Evolutionary conservation across 2,329 filamentous ascomycete genomes (phyloP).

Genomic region (Pseudopyrenochaeta lycopersici): DNA sequence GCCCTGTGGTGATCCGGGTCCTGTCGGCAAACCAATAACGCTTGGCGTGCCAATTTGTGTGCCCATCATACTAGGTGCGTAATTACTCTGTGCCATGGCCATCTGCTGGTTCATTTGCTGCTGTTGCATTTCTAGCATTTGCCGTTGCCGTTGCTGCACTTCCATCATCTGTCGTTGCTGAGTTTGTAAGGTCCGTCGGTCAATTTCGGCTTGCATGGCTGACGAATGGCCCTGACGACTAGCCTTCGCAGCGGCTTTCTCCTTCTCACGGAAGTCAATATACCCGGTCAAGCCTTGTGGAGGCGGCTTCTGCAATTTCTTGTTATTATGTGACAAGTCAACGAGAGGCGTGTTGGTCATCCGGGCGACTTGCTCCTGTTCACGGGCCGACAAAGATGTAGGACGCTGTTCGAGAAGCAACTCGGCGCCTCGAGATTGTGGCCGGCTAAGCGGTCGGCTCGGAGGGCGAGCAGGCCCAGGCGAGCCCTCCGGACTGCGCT

Average conservation of each 20-base stretch:
- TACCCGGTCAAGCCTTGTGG: slow-evolving; percentile 74
- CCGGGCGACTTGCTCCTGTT: slow-evolving; percentile 88
- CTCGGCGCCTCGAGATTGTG: slow-evolving; percentile 68
- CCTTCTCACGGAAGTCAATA: slow-evolving; percentile 81
- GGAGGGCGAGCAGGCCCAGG: slow-evolving; percentile 33
- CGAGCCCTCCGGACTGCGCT: slow-evolving; percentile 38
- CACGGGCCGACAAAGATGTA: slow-evolving; percentile 77
- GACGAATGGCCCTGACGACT: slow-evolving; percentile 36
- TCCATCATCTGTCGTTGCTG: slow-evolving; percentile 44
- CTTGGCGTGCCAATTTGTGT: slow-evolving; percentile 34
- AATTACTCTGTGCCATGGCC: slow-evolving; percentile 33
- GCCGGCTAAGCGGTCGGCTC: slow-evolving; percentile 46
- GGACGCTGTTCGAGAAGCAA: slow-evolving; percentile 63
- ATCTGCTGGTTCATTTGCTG: slow-evolving; percentile 36
- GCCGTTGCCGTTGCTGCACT: slow-evolving; percentile 36
- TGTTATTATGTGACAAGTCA: slow-evolving; percentile 64
- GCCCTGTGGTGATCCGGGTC: slow-evolving; percentile 21
- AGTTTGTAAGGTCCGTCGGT: slow-evolving; percentile 41
- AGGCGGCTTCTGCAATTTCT: slow-evolving; percentile 51
- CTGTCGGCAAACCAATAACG: slow-evolving; percentile 25
- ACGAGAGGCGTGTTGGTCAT: slow-evolving; percentile 81
- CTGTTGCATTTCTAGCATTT: slow-evolving; percentile 33
- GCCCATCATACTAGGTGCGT: slow-evolving; percentile 31
- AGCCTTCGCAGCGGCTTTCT: slow-evolving; percentile 61
- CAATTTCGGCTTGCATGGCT: slow-evolving; percentile 48